These are phyloP conservation scores for Cladorrhinum samala DNA, from an alignment of 495 filamentous ascomycete genomes.

Conservation along the genomic window DNA sequence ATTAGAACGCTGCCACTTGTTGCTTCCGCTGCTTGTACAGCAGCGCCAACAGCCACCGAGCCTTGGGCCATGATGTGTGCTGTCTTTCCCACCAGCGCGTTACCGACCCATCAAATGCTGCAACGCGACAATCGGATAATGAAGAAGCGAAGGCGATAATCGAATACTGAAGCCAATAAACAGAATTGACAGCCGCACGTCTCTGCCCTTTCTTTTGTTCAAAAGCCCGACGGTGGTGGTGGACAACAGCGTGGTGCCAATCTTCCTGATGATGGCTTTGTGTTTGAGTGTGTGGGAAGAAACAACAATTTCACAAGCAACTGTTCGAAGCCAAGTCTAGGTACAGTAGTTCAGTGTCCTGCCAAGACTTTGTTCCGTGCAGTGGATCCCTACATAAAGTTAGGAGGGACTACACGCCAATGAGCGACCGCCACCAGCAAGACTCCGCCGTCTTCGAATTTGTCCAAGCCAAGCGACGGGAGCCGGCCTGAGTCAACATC, in stretches of 20 bases:
- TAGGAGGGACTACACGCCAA: neutral
- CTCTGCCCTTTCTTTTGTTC: neutral
- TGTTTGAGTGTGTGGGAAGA: neutral
- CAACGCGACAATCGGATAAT: neutral
- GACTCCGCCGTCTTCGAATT: slow-evolving; percentile 2
- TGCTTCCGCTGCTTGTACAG: neutral
- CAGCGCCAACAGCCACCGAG: slow-evolving; percentile 6
- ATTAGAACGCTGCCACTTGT: slow-evolving; percentile 7
- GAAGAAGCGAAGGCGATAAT: neutral
- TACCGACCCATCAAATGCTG: slow-evolving; percentile 7
- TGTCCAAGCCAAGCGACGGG: too few relatives aligned
- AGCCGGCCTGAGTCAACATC: slow-evolving; percentile 21
- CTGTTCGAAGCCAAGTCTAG: neutral
- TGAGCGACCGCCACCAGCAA: neutral
- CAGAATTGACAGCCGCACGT: neutral
- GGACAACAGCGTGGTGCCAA: neutral
- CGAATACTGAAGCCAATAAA: neutral
- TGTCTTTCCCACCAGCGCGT: slow-evolving; percentile 2
- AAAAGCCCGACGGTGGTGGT: neutral
- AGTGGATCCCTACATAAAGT: too few relatives aligned
- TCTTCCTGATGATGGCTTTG: neutral
- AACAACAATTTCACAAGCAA: neutral
- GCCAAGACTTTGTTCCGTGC: neutral
- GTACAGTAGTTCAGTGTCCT: too few relatives aligned
- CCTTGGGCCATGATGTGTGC: slow-evolving; percentile 18